Base-by-base conservation (phyloP, 2,329 filamentous ascomycete species). In the Penicillium sclerotiorum region DNA sequence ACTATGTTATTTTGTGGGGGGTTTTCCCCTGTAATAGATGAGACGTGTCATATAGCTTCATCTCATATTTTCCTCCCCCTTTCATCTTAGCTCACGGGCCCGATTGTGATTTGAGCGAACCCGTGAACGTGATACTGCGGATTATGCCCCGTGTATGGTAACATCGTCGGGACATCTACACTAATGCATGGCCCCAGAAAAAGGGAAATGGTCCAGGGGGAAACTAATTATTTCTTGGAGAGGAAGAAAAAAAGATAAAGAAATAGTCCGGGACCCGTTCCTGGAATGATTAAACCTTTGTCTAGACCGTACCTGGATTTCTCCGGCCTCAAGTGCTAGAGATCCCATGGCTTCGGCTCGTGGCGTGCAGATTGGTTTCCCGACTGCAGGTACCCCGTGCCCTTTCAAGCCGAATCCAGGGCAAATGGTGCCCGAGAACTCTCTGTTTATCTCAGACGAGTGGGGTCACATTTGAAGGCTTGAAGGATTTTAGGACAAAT, bases 401-500 rank as follows among this genome's bases (percentile, higher is more conserved):
- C 8, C 12, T 8, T 20, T 13, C 11, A 21, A 20, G 5, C 25
- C 33, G 7, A 32, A 5, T 28, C 15, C 11, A 21, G 22, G 28
- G 47, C 18, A 53, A 44, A 41, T 35, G 38, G 21, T 21, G 17
- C 35, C 49, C 42, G 43, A 52, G 46, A 12, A 9, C n/a, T 17
- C 15, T 28, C 13, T 38, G 5, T 49, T 39, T 50, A 53, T 50
- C 42, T 51, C 40, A 23, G 20, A 54, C 49, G 28, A 25, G 49
- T 53, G 41, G 53, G 47, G 53, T 54, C 43, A 27, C 35, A 49
- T 56, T n/a, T n/a, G n/a, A n/a, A n/a, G n/a, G n/a, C n/a, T n/a
- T 20, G 49, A 52, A 49, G 48, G 42, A 48, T 50, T 38, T 27
- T 47, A 49, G 47, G 47, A 43, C 46, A 23, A 15, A 9, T 45